A percentile compares a stretch with the other conserved stretches of the same genome.
Conservation (phyloP, 768 basidiomycete genomes). For the Mycena maculata region DNA sequence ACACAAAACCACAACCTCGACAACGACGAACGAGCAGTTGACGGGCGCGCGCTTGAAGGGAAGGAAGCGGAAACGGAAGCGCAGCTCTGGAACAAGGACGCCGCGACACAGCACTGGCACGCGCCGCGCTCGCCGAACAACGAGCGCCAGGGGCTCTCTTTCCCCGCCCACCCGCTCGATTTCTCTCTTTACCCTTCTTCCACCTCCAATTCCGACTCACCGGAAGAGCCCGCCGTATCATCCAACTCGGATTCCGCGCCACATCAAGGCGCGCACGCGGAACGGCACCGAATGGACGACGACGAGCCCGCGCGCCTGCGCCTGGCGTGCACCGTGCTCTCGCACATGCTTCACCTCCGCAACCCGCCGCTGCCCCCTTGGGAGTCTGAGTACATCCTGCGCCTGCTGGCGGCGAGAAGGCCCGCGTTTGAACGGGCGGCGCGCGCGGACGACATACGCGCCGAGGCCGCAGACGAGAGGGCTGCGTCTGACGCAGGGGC, state of each 20-base stretch:
- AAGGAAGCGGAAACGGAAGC: background rate
- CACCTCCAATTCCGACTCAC: too few species aligned
- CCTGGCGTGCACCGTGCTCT: slow-evolving; percentile 11
- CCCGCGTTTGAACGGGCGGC: too few species aligned
- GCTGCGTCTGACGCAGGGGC: too few species aligned
- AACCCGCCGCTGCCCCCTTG: slow-evolving; percentile 20
- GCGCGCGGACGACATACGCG: too few species aligned
- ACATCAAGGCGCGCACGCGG: too few species aligned
- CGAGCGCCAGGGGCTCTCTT: background rate
- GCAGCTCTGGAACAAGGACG: too few species aligned
- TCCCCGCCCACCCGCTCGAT: slow-evolving; percentile 26
- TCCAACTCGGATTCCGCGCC: background rate
- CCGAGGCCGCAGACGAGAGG: too few species aligned
- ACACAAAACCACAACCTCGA: too few species aligned
- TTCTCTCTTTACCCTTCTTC: slow-evolving; percentile 20
- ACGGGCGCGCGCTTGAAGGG: background rate
- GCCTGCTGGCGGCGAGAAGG: background rate
- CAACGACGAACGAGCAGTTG: background rate
- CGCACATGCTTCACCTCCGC: slow-evolving; percentile 27
- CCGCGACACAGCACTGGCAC: slow-evolving; percentile 24
- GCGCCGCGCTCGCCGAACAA: slow-evolving; percentile 27
- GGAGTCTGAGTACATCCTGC: background rate
- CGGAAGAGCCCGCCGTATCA: background rate
- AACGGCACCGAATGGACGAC: too few species aligned
- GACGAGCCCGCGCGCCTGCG: background rate